Evolutionary conservation across 352 stramenopile species (phyloP).

Genomic region (Elongisporangium anandrum): DNA sequence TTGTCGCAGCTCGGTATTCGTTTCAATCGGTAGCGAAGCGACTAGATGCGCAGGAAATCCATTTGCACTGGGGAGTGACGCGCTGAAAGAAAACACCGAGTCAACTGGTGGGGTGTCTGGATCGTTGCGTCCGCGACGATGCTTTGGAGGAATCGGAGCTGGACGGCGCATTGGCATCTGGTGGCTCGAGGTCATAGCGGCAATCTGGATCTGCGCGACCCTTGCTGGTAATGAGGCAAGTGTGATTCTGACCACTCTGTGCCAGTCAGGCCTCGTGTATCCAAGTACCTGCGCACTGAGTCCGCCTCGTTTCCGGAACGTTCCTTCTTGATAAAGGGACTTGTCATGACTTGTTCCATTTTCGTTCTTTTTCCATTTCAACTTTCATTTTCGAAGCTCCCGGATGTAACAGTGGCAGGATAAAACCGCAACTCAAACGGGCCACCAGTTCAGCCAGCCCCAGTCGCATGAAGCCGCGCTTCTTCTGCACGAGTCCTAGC

Average conservation of each 20-base stretch:
- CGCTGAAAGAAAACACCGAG: background rate
- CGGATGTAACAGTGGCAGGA: background rate
- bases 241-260: background rate
- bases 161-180: background rate
- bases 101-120: background rate
- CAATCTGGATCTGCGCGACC: too few relatives aligned
- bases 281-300: background rate
- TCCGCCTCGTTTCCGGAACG: background rate
- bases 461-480: too few relatives aligned
- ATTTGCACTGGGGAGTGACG: background rate
- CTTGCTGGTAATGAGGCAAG: background rate
- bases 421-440: background rate
- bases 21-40: too few relatives aligned
- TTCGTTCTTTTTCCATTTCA: background rate
- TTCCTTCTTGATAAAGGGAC: background rate
- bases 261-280: background rate
- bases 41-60: background rate
- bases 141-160: background rate
- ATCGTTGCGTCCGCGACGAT: background rate
- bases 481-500: too few relatives aligned
- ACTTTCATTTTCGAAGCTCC: slow-evolving; percentile 1
- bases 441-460: background rate
- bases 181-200: too few relatives aligned
- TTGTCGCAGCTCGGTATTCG: too few relatives aligned
- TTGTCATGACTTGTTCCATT: background rate